phyloP scores from a whole-genome alignment of 768 basidiomycete species.

The Kwoniella sp. region DNA sequence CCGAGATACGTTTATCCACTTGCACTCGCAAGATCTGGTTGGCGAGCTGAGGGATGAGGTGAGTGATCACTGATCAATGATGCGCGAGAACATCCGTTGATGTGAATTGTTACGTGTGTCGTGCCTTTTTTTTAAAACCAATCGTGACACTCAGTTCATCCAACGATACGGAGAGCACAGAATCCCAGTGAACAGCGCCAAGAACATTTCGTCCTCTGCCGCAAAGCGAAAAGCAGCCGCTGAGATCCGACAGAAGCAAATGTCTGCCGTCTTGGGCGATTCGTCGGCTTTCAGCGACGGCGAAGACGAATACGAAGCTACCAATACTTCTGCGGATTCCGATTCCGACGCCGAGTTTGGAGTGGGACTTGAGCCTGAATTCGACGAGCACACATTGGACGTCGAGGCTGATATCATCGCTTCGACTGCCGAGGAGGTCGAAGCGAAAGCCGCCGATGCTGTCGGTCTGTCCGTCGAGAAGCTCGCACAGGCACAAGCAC shows the following conservation, averaged over 20 bases:
- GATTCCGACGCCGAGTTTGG: background rate
- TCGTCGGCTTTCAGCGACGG: background rate
- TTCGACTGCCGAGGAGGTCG: constrained; percentile 14
- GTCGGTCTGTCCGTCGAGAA: constrained; percentile 19
- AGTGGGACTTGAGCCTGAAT: constrained; percentile 6
- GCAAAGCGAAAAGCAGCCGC: constrained; percentile 45
- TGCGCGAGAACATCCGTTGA: too few species aligned
- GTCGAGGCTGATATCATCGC: constrained; percentile 16
- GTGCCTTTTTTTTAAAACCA: too few species aligned
- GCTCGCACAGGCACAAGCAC: constrained; percentile 1
- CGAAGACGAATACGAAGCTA: constrained; percentile 13
- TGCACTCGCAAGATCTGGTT: constrained; percentile 87
- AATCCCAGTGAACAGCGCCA: constrained; percentile 40
- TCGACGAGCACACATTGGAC: constrained; percentile 18
- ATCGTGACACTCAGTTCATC: constrained; percentile 64
- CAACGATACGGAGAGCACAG: constrained; percentile 71
- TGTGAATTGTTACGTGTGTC: background rate
- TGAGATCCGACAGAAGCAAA: constrained; percentile 17
- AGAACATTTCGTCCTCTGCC: constrained; percentile 28
- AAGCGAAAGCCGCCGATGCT: constrained; percentile 13
- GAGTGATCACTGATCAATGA: constrained; percentile 46
- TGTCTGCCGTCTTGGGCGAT: constrained; percentile 12
- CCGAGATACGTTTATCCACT: constrained; percentile 86
- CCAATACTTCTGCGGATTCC: constrained; percentile 9
- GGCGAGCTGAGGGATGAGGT: constrained; percentile 74